phyloP scores from a whole-genome alignment of 106 monocot genomes.

The Vanilla planifolia region DNA sequence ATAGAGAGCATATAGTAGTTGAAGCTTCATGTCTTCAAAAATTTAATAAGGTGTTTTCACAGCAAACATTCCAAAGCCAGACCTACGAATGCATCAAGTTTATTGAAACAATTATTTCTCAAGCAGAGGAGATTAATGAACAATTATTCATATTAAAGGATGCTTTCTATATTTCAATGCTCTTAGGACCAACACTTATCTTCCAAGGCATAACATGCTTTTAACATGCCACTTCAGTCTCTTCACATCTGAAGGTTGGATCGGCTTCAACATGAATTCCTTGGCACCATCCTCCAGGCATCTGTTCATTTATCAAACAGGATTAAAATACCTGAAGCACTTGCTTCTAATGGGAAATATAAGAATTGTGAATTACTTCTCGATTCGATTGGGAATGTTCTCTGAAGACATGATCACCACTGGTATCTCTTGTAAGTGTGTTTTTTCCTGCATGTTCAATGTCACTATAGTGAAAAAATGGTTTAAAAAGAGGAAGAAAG shows the following conservation, averaged over 20 bases:
- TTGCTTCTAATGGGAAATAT: too few relatives aligned
- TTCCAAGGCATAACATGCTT: conserved; percentile 4
- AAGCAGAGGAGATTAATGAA: too few relatives aligned
- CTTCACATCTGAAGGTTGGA: conserved; percentile 16
- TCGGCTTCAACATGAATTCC: conserved; percentile 21
- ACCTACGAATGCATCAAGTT: too few relatives aligned
- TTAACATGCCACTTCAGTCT: conserved; percentile 4
- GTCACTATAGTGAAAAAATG: neutral
- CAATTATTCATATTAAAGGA: too few relatives aligned
- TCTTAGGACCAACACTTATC: neutral
- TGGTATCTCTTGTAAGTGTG: conserved; percentile 72
- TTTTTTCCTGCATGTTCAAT: conserved; percentile 37
- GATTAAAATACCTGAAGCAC: too few relatives aligned
- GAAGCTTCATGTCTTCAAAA: too few relatives aligned
- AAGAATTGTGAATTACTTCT: conserved; percentile 31
- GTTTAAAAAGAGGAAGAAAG: too few relatives aligned
- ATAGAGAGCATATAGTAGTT: too few relatives aligned
- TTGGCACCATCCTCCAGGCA: conserved; percentile 18
- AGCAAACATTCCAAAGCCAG: too few relatives aligned
- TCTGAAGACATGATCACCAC: conserved; percentile 95
- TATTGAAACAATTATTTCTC: too few relatives aligned
- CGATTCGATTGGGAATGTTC: conserved; percentile 73
- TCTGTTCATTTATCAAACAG: conserved; percentile 1
- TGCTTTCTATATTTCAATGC: neutral
- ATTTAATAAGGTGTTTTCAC: too few relatives aligned